Base-by-base conservation (phyloP, 2,329 filamentous ascomycete genomes). In the Corynespora cassiicola region DNA sequence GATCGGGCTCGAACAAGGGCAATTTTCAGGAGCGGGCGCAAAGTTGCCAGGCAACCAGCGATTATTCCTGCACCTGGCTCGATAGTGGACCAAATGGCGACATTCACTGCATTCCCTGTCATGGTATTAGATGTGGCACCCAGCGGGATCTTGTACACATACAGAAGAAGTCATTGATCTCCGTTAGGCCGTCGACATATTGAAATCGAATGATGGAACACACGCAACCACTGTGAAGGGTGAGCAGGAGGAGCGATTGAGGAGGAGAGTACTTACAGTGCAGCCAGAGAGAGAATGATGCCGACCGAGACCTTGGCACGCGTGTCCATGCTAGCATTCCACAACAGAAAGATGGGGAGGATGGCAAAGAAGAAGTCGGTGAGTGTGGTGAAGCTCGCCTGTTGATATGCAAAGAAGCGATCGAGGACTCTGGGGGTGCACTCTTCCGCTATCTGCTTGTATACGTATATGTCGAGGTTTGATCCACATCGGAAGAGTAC, bases 241-340 rank as follows among this genome's bases (percentile, higher is more conserved):
- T 60, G 31, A 63, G 53, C 18, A 25, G 15, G 6, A 7, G 12
- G 15, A 14, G 12, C 18, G 21, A 20, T 35, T n/a, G 6, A 7
- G 16, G 18, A 26, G 18, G 23, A 35, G 19, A 3, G 7, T 11
- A 47, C 57, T 38, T 45, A 66, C 63, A 61, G 37, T 17, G 64
- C 52, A 23, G 57, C 65, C 58, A 85, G 70, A 6, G 71, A 71
- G 39, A 85, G 64, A 24, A 85, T 72, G 12, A 74, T 66, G 9
- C 76, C 74, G 16, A 84, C 65, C 0, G 77, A 77, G 7, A 75
- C 25, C 52, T 84, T 85, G 2, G 73, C 74, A 32, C 69, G 70
- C 9, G 51, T 51, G 29, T 75, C 72, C 75, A 85, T 82, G 42
- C 80, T 76, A 25, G 82, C 60, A 20, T 76, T 73, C 68, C 72